Evolutionary conservation across 768 basidiomycete genomes (phyloP).

Genomic region (Mycena sanguinolenta): DNA sequence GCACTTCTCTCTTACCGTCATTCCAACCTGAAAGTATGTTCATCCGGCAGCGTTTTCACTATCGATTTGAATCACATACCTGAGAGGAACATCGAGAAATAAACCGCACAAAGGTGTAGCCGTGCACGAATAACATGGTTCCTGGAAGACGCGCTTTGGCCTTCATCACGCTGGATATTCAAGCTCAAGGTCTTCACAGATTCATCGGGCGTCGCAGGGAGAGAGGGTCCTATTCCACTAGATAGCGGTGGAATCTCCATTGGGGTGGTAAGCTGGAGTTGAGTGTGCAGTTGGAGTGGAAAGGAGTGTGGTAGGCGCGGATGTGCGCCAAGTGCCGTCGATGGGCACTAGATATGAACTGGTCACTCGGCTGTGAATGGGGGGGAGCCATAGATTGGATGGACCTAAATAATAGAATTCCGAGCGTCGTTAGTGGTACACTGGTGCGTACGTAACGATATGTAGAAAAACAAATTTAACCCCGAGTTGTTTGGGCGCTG

Average conservation of each 20-base stretch:
- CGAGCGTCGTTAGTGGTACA: no score
- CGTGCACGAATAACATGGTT: constrained; percentile 3
- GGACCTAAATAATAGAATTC: no score
- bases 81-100: constrained; percentile 23
- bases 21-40: constrained; percentile 16
- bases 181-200: constrained; percentile 18
- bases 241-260: constrained; percentile 22
- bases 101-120: constrained; percentile 23
- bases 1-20: background rate
- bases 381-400: no score
- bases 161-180: background rate
- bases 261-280: no score
- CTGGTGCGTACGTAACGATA: no score
- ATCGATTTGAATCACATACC: constrained; percentile 6
- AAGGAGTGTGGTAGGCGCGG: no score
- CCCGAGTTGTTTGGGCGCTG: no score
- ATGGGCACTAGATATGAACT: no score
- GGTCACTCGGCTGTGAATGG: no score
- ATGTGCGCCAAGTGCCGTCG: no score
- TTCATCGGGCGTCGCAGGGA: constrained; percentile 11
- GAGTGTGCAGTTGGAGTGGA: no score
- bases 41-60: background rate
- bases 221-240: constrained; percentile 4
- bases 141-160: background rate
- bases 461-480: no score